Percentiles rank a stretch among this genome's conserved stretches.
phyloP scores from a whole-genome alignment of 148 eudicot species.

The Bassia scoparia region DNA sequence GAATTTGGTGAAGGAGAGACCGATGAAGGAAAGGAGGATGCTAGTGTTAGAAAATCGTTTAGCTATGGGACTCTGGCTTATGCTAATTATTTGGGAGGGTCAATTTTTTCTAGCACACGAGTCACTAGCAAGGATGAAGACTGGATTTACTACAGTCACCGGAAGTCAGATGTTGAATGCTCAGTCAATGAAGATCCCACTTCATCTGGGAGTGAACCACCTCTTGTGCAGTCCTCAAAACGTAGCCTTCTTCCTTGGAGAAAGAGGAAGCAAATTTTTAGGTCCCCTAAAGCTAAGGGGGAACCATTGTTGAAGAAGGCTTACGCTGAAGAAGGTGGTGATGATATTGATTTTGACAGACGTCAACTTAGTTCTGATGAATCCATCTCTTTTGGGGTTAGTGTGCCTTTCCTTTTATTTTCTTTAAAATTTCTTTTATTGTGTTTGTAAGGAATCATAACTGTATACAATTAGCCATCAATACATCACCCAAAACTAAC shows the following conservation, averaged over 20 bases:
- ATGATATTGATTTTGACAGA: slow-evolving; percentile 88
- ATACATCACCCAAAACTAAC: not conserved
- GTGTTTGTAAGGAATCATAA: not conserved
- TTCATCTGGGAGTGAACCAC: slow-evolving; percentile 40
- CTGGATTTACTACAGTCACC: slow-evolving; percentile 74
- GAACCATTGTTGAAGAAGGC: slow-evolving; percentile 84
- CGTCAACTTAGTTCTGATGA: slow-evolving; percentile 93
- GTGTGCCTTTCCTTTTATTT: slow-evolving; percentile 6
- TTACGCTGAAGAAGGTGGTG: slow-evolving; percentile 87
- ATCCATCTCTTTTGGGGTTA: slow-evolving; percentile 59
- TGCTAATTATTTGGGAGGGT: slow-evolving; percentile 70
- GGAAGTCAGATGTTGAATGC: slow-evolving; percentile 74
- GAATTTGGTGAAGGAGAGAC: slow-evolving; percentile 67
- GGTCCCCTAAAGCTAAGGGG: slow-evolving; percentile 79
- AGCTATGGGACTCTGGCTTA: slow-evolving; percentile 75
- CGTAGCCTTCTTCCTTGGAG: slow-evolving; percentile 89
- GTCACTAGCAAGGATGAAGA: slow-evolving; percentile 61
- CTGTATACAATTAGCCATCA: not conserved
- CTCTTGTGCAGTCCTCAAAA: slow-evolving; percentile 46
- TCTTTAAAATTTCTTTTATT: not conserved
- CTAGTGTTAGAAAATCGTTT: slow-evolving; percentile 70
- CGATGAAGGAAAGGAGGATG: slow-evolving; percentile 56
- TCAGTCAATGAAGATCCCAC: slow-evolving; percentile 49
- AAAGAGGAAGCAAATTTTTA: slow-evolving; percentile 74
- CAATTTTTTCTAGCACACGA: slow-evolving; percentile 43